Evolutionary conservation across 2,329 filamentous ascomycete species (phyloP).

Genomic region (Dryadomyces sulphureus): DNA sequence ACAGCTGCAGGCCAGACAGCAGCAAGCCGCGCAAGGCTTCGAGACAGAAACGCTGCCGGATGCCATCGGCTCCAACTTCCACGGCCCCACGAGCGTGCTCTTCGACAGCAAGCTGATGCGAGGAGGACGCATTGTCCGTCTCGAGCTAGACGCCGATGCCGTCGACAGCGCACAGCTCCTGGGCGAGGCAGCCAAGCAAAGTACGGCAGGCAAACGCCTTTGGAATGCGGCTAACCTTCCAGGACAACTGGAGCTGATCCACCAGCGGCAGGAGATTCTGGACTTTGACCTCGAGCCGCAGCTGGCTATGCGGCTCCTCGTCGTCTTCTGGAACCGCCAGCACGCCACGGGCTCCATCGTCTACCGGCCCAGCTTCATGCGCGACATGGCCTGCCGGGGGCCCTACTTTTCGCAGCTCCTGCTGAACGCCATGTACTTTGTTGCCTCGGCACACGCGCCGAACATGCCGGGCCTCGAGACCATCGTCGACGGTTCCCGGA

Average conservation of each 20-base stretch:
- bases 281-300: slow-evolving; percentile 42
- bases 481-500: background rate
- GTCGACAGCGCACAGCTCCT: background rate
- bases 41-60: background rate
- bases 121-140: background rate
- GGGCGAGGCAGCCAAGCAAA: background rate
- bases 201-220: slow-evolving; percentile 4
- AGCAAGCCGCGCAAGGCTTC: background rate
- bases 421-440: slow-evolving; percentile 14
- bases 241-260: slow-evolving; percentile 33
- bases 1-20: background rate
- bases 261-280: slow-evolving; percentile 27
- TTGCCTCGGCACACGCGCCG: slow-evolving; percentile 21
- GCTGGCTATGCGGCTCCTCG: slow-evolving; percentile 33
- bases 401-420: slow-evolving; percentile 33
- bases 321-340: slow-evolving; percentile 37
- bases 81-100: slow-evolving; percentile 32
- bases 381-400: slow-evolving; percentile 35
- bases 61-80: slow-evolving; percentile 8
- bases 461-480: background rate
- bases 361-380: slow-evolving; percentile 38
- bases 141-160: background rate
- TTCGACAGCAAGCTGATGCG: slow-evolving; percentile 20
- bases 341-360: slow-evolving; percentile 31
- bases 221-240: too few species aligned